These are phyloP conservation scores for Eucalyptus melliodora DNA, from an alignment of 345 rosid species.

Conservation along the genomic window DNA sequence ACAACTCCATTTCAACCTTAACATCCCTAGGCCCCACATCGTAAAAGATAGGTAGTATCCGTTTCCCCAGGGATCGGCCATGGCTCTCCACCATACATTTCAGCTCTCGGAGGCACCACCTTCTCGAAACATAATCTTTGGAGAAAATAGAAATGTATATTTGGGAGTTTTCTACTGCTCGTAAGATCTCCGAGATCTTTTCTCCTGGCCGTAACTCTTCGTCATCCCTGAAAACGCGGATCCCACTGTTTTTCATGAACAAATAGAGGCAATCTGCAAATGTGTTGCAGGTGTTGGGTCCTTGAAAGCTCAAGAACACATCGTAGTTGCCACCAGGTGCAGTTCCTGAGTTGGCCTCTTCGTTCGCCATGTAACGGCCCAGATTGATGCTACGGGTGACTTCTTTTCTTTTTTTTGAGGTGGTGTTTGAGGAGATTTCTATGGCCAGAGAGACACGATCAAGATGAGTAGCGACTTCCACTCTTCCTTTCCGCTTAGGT, in stretches of 20 bases:
- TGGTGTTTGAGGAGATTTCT: too few species aligned
- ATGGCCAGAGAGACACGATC: too few species aligned
- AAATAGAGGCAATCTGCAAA: too few species aligned
- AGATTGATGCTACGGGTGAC: too few species aligned
- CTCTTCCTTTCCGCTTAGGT: too few species aligned
- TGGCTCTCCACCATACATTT: neutral
- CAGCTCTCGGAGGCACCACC: neutral
- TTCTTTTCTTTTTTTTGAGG: too few species aligned
- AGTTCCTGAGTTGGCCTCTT: too few species aligned
- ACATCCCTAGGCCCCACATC: accelerated
- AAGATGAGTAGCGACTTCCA: too few species aligned
- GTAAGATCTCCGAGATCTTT: neutral
- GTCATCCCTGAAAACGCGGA: neutral
- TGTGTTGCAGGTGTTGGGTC: too few species aligned
- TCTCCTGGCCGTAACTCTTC: neutral
- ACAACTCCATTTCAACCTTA: neutral
- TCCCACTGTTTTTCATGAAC: accelerated
- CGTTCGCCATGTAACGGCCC: accelerated
- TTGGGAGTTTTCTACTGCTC: accelerated
- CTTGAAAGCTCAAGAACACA: too few species aligned
- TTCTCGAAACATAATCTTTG: accelerated
- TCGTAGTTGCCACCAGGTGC: accelerated
- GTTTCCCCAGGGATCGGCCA: accelerated
- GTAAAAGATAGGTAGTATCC: too few species aligned
- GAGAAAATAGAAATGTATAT: neutral